Base-by-base conservation (phyloP, 2,329 filamentous ascomycete species). In the Ascochyta viciae-villosae region DNA sequence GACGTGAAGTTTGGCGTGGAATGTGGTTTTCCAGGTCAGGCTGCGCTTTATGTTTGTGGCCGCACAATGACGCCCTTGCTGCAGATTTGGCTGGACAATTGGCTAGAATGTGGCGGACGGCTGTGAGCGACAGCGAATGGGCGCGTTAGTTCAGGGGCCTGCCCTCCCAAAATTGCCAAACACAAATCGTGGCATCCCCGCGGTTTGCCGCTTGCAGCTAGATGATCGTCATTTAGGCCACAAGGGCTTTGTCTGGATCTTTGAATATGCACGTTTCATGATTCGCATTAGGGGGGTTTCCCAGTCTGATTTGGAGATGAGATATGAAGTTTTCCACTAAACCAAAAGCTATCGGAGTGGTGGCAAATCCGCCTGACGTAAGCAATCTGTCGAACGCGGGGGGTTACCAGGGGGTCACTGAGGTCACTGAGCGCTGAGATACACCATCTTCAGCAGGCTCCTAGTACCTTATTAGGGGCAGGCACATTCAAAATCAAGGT, bases 31-130 rank as follows among this genome's bases (percentile, higher is more conserved):
- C 37, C 26, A 39, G 44, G 29, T 47, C 47, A 27, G 46, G 42
- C 15, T n/a, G 53, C 37, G 16, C 31, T 42, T 43, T 50, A 26
- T 50, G 31, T 51, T 43, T 38, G n/a, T 24, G 40, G 52, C 53
- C 42, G 47, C 47, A 47, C 53, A 16, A 56, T 56, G 53, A 56
- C 53, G 53, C 53, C 46, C 47, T 55, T 56, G 41, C 47, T 55
- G 47, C 53, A 55, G 52, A n/a, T 50, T 43, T 42, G 51, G 45
- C 45, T 45, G 40, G 45, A 44, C 45, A 33, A 41, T 45, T 31
- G 37, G 41, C 42, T 37, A 56, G 47, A 56, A 51, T 48, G 43
- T 51, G 53, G 53, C 47, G 53, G 50, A n/a, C 37, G 38, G 16
- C 8, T 29, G 39, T 27, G 29, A 47, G 29, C 47, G 37, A 38